Percentiles rank a stretch among this genome's conserved stretches.
phyloP scores from a whole-genome alignment of 2,329 filamentous ascomycete genomes.

The Scytalidium sp. region DNA sequence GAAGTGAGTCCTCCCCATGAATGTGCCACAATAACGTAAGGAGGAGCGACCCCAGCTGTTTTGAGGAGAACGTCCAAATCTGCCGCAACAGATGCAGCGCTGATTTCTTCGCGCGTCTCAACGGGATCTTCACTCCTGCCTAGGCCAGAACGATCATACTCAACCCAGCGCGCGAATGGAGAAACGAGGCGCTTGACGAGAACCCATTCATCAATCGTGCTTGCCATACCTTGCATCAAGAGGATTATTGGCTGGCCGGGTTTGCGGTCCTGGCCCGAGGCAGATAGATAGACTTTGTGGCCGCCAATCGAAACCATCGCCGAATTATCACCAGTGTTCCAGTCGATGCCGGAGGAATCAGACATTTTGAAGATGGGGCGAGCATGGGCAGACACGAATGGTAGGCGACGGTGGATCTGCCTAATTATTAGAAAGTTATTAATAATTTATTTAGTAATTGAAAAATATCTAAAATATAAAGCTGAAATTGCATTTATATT shows the following conservation, averaged over 20 bases:
- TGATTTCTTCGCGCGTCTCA: conserved; percentile 5
- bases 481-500: too few species aligned
- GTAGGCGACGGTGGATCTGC: too few species aligned
- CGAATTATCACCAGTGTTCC: conserved; percentile 11
- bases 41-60: conserved; percentile 3
- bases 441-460: too few species aligned
- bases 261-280: conserved; percentile 19
- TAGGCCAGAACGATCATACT: conserved; percentile 23
- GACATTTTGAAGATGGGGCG: too few species aligned
- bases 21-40: conserved; percentile 12
- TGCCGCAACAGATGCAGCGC: conserved; percentile 4
- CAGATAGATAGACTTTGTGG: conserved; percentile 17
- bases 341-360: background rate
- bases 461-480: too few species aligned
- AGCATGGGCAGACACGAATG: too few species aligned
- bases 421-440: too few species aligned
- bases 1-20: conserved; percentile 13
- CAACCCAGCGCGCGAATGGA: conserved; percentile 17
- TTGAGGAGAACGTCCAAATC: conserved; percentile 12
- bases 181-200: conserved; percentile 16
- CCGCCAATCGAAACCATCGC: conserved; percentile 16
- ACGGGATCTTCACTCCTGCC: conserved; percentile 15
- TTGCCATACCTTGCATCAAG: conserved; percentile 20
- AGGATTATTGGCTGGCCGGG: conserved; percentile 17
- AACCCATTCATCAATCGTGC: conserved; percentile 20